These are phyloP conservation scores for Penicillium brasilianum DNA, from an alignment of 2,329 filamentous ascomycete genomes.

Conservation along the genomic window DNA sequence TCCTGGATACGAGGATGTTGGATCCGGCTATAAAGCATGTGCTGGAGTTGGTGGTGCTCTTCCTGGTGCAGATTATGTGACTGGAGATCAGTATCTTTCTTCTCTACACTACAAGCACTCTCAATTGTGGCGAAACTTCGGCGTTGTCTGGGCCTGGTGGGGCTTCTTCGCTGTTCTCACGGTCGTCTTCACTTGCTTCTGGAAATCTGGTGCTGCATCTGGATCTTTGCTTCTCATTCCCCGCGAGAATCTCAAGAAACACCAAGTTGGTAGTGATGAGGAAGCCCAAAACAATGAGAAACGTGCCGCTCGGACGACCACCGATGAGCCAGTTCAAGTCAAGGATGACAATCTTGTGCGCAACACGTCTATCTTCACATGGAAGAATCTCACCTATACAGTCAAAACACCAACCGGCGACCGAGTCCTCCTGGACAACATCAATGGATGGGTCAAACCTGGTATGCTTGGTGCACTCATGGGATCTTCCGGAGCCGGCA, in stretches of 20 bases:
- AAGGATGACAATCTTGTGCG: conserved; percentile 57
- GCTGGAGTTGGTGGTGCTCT: conserved; percentile 63
- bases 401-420: conserved; percentile 64
- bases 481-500: conserved; percentile 78
- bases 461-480: conserved; percentile 80
- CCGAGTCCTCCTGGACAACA: conserved; percentile 66
- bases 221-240: conserved; percentile 65
- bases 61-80: conserved; percentile 55
- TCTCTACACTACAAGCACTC: conserved; percentile 59
- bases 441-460: conserved; percentile 77
- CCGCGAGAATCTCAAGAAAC: conserved; percentile 59
- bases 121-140: conserved; percentile 66
- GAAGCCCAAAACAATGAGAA: conserved; percentile 50
- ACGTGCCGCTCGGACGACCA: background rate
- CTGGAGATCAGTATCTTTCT: conserved; percentile 62
- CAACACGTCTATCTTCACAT: conserved; percentile 73
- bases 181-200: conserved; percentile 61
- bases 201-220: conserved; percentile 60
- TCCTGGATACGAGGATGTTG: conserved; percentile 35
- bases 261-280: conserved; percentile 51
- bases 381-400: conserved; percentile 73
- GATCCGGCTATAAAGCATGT: conserved; percentile 33
- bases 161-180: conserved; percentile 63
- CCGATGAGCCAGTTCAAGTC: background rate
- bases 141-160: conserved; percentile 69